Percentiles rank a stretch among this genome's conserved stretches.
phyloP scores from a whole-genome alignment of 2,329 filamentous ascomycete species.

The Magnaporthiopsis incrustans region DNA sequence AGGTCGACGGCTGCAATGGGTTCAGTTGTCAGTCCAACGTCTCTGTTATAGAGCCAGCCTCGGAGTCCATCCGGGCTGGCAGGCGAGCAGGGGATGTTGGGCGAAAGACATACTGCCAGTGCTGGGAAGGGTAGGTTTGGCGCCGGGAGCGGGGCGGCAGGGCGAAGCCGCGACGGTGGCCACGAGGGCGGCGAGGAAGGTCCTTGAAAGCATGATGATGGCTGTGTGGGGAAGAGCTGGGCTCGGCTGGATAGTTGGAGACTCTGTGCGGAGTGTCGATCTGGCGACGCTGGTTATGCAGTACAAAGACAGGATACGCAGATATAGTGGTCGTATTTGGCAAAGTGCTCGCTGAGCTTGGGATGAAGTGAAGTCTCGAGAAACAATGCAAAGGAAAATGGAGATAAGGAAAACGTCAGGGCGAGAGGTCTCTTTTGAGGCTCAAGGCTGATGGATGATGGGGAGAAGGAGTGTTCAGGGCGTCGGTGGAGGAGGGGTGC shows the following conservation, averaged over 20 bases:
- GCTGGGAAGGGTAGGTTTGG: slow-evolving; percentile 26
- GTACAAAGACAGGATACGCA: neutral
- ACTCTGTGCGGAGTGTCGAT: neutral
- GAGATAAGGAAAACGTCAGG: neutral
- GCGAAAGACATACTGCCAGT: slow-evolving; percentile 24
- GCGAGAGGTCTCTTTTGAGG: neutral
- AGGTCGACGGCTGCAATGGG: slow-evolving; percentile 32
- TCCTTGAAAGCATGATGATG: slow-evolving; percentile 10
- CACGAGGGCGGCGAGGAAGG: slow-evolving; percentile 11
- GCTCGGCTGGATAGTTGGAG: too few species aligned
- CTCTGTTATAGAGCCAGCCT: neutral
- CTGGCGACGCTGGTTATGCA: too few species aligned
- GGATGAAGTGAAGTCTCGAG: neutral
- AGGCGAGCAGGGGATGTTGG: neutral
- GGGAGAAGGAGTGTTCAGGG: neutral
- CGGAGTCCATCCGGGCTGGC: neutral
- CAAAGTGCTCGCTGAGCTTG: slow-evolving; percentile 4
- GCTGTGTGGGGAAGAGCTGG: neutral
- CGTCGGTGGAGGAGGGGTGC: neutral
- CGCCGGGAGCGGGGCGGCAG: slow-evolving; percentile 10
- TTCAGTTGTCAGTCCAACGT: neutral
- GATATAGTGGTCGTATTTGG: neutral
- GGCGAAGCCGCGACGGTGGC: slow-evolving; percentile 12
- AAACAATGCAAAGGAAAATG: neutral
- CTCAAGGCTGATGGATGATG: neutral